Percentiles rank a stretch among this genome's conserved stretches.
Evolutionary conservation across 805 yeast genomes (phyloP).

Genomic region (Metschnikowia drakensbergensis): DNA sequence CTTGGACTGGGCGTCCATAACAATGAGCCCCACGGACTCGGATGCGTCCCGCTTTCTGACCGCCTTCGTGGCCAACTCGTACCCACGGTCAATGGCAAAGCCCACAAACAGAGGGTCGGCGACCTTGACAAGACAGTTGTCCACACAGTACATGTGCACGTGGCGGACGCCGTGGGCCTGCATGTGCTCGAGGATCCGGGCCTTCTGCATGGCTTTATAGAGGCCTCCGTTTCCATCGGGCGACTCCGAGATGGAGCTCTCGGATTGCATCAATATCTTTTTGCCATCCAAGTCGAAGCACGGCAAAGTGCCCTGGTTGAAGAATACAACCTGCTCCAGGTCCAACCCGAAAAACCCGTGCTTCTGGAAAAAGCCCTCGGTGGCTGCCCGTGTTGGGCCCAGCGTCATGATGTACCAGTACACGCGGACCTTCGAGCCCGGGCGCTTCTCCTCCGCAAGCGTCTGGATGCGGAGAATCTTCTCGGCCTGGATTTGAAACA

Average conservation of each 20-base stretch:
- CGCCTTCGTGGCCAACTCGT: constrained; percentile 84
- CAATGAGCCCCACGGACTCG: constrained; percentile 92
- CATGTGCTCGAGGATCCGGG: constrained; percentile 68
- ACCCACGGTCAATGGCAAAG: constrained; percentile 63
- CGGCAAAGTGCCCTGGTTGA: constrained; percentile 94
- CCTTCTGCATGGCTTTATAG: constrained; percentile 71
- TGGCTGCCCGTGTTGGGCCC: constrained; percentile 72
- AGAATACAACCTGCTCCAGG: constrained; percentile 61
- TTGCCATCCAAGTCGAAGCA: constrained; percentile 72
- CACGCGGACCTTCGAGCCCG: constrained; percentile 31
- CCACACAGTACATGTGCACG: constrained; percentile 96
- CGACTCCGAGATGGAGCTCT: constrained; percentile 62
- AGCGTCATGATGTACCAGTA: constrained; percentile 97
- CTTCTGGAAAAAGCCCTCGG: constrained; percentile 64
- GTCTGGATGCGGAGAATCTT: constrained; percentile 62
- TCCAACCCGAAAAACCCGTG: constrained; percentile 70
- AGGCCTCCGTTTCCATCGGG: constrained; percentile 99
- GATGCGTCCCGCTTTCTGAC: constrained; percentile 86
- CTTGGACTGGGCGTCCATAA: constrained; percentile 50
- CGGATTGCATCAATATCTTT: constrained; percentile 60
- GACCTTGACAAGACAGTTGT: constrained; percentile 83
- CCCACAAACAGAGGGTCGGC: constrained; percentile 93
- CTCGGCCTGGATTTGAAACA: constrained; percentile 93
- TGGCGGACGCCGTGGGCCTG: constrained; percentile 68
- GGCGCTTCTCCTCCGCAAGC: constrained; percentile 35